Percentiles rank a stretch among this genome's conserved stretches.
Evolutionary conservation across 139 green algal species (phyloP).

Genomic region (Edaphochlamys debaryana): DNA sequence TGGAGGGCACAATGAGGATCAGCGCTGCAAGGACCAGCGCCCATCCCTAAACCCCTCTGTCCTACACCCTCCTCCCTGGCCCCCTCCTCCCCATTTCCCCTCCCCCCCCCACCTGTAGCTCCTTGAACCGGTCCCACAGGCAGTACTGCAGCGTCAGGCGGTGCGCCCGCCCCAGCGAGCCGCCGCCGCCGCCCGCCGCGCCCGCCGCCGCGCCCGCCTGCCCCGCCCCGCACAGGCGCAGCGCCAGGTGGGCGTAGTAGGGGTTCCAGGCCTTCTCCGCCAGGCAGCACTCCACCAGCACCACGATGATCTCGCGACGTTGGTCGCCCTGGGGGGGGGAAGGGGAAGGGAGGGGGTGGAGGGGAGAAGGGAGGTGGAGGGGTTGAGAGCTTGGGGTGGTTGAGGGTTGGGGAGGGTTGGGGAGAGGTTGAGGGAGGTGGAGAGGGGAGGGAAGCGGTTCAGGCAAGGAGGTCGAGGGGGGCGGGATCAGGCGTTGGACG

Average conservation of each 20-base stretch:
- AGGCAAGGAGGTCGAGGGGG: no score
- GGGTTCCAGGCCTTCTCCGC: slow-evolving; percentile 80
- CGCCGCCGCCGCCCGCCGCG: not conserved
- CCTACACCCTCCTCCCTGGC: not conserved
- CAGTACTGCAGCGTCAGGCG: slow-evolving; percentile 71
- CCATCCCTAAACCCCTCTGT: no score
- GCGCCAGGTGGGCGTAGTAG: slow-evolving; percentile 82
- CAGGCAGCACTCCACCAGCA: slow-evolving; percentile 85
- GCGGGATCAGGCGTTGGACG: no score
- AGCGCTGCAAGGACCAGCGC: no score
- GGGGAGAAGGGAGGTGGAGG: not conserved
- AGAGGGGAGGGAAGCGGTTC: no score
- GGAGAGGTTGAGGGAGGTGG: no score
- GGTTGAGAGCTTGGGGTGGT: no score
- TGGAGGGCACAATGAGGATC: no score
- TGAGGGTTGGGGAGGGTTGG: no score
- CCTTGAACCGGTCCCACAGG: slow-evolving; percentile 86
- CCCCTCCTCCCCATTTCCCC: not conserved
- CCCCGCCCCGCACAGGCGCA: slow-evolving; percentile 59
- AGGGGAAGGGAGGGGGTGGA: not conserved
- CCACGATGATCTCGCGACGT: slow-evolving; percentile 79
- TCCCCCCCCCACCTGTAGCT: slow-evolving; percentile 45
- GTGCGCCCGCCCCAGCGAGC: slow-evolving; percentile 31
- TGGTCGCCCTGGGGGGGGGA: slow-evolving; percentile 63
- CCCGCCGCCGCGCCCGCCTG: not conserved